A percentile compares a stretch with the other conserved stretches of the same genome.
Conservation (phyloP, 2,329 filamentous ascomycete genomes). For the Aspergillus sojae region DNA sequence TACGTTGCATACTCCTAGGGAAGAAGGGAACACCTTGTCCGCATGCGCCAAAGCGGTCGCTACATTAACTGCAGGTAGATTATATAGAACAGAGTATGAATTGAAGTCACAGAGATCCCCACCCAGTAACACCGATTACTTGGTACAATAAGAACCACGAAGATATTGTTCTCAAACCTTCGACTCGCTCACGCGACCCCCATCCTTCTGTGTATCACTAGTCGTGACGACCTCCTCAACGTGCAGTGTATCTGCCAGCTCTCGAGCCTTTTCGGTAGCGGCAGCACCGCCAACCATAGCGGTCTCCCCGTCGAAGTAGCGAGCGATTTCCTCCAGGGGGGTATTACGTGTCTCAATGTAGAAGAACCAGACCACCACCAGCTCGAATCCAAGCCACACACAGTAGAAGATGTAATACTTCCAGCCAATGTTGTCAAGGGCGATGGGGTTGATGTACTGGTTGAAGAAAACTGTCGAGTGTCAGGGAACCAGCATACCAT, state of each 20-base stretch:
- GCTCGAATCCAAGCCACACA: constrained; percentile 34
- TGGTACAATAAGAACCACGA: neutral
- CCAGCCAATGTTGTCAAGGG: constrained; percentile 35
- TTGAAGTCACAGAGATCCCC: neutral
- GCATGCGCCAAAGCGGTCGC: neutral
- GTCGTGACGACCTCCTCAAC: constrained; percentile 5
- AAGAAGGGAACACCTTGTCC: neutral
- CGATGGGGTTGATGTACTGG: constrained; percentile 38
- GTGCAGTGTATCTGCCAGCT: constrained; percentile 12
- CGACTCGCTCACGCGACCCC: constrained; percentile 4
- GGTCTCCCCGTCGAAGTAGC: constrained; percentile 28
- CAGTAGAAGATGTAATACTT: constrained; percentile 45
- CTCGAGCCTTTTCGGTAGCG: constrained; percentile 24
- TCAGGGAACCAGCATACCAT: constrained; percentile 1
- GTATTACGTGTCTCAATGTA: constrained; percentile 39
- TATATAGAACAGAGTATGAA: neutral
- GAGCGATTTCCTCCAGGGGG: constrained; percentile 42
- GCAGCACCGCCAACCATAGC: constrained; percentile 24
- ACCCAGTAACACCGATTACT: neutral
- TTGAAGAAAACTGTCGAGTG: constrained; percentile 36
- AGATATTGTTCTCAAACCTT: neutral
- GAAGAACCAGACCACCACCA: constrained; percentile 39
- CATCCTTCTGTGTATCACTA: neutral
- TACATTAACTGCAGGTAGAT: neutral
- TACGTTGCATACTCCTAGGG: neutral